Conservation (phyloP, 768 basidiomycete species). For the Leccinum ochraceum region DNA sequence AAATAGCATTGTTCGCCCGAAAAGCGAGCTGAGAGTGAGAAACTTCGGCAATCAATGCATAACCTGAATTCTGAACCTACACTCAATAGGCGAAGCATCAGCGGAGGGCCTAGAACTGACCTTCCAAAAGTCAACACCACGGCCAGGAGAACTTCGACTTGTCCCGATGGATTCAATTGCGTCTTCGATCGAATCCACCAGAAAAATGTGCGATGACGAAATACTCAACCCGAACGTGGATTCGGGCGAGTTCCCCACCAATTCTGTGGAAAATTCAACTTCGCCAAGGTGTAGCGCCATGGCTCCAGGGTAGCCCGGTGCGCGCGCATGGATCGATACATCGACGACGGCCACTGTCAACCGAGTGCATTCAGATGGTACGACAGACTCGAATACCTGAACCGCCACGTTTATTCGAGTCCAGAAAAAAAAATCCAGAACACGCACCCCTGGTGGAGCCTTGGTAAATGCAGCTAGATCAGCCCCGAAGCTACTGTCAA, state of each 20-base stretch:
- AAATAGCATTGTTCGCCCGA: constrained; percentile 25
- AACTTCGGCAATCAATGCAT: constrained; percentile 67
- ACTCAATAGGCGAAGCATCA: constrained; percentile 6
- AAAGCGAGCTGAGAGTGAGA: constrained; percentile 48
- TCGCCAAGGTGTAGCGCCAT: constrained; percentile 68
- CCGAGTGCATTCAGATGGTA: constrained; percentile 84
- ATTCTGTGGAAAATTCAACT: constrained; percentile 67
- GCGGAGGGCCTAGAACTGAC: constrained; percentile 39
- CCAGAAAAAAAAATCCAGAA: not conserved
- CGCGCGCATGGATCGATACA: constrained; percentile 61
- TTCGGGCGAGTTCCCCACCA: constrained; percentile 66
- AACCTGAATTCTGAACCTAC: constrained; percentile 53
- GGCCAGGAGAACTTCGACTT: constrained; percentile 19
- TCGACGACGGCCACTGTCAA: constrained; percentile 67
- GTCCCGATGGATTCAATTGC: constrained; percentile 21
- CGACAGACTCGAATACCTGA: constrained; percentile 89
- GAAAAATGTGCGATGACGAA: constrained; percentile 49
- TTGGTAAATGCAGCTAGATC: constrained; percentile 69
- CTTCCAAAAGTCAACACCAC: constrained; percentile 63
- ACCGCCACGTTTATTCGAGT: constrained; percentile 3
- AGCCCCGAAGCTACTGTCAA: constrained; percentile 61
- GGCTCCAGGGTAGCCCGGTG: constrained; percentile 61
- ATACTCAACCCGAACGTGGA: constrained; percentile 51
- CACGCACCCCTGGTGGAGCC: constrained; percentile 84
- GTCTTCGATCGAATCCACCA: constrained; percentile 54